Evolutionary conservation across 345 rosid genomes (phyloP).

Genomic region (Hypericum androsaemum): DNA sequence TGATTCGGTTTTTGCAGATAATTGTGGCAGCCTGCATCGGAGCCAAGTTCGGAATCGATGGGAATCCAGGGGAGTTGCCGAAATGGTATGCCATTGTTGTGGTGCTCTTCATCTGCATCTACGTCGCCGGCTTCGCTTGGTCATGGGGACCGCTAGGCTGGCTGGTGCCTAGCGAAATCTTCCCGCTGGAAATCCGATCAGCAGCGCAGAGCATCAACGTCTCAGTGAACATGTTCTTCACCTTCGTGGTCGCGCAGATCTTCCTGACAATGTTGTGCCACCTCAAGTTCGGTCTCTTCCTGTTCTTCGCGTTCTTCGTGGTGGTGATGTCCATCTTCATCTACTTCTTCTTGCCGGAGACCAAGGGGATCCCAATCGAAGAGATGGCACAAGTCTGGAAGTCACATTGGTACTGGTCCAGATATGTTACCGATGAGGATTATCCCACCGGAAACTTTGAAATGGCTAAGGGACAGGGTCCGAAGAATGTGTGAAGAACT

Average conservation of each 20-base stretch:
- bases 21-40: constrained; percentile 63
- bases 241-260: constrained; percentile 62
- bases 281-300: constrained; percentile 62
- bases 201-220: constrained; percentile 88
- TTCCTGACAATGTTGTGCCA: constrained; percentile 76
- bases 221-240: constrained; percentile 83
- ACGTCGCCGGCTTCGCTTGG: constrained; percentile 84
- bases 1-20: constrained; percentile 17
- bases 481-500: constrained; percentile 20
- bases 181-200: constrained; percentile 78
- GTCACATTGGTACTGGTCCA: constrained; percentile 59
- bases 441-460: constrained; percentile 20
- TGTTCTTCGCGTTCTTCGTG: constrained; percentile 61
- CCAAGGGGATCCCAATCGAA: constrained; percentile 61
- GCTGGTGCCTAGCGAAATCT: constrained; percentile 89
- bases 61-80: constrained; percentile 53
- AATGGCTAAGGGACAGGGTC: constrained; percentile 32
- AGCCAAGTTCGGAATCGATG: constrained; percentile 66
- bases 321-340: constrained; percentile 43
- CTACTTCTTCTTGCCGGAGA: constrained; percentile 57
- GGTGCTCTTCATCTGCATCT: constrained; percentile 75
- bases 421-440: constrained; percentile 29
- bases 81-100: constrained; percentile 79
- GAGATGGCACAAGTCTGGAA: constrained; percentile 59
- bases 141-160: constrained; percentile 97